phyloP scores from a whole-genome alignment of 345 rosid genomes.

The Ceriops tagal region DNA sequence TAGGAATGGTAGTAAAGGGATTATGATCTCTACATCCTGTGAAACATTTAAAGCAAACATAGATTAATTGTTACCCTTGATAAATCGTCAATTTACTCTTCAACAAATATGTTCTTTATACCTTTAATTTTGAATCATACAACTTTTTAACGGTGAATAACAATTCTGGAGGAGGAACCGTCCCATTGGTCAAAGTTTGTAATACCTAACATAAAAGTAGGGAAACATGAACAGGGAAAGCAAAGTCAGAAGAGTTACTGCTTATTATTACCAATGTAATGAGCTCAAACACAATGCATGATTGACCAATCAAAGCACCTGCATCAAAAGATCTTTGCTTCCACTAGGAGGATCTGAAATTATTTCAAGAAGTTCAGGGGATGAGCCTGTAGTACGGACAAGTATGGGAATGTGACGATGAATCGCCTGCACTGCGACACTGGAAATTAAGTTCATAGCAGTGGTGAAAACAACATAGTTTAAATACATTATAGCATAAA shows the following conservation, averaged over 20 bases:
- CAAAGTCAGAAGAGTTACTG: slow-evolving; percentile 9
- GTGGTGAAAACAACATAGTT: slow-evolving; percentile 2
- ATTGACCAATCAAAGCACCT: slow-evolving; percentile 45
- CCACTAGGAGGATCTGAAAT: slow-evolving; percentile 91
- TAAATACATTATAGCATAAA: slow-evolving; percentile 6
- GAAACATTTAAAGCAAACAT: slow-evolving; percentile 31
- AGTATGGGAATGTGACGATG: slow-evolving; percentile 84
- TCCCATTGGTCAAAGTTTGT: slow-evolving; percentile 77
- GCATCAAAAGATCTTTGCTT: slow-evolving; percentile 77
- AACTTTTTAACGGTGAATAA: slow-evolving; percentile 69
- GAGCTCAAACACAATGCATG: slow-evolving; percentile 10
- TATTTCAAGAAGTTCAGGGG: slow-evolving; percentile 82
- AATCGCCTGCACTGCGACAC: slow-evolving; percentile 63
- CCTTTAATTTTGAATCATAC: slow-evolving; percentile 88
- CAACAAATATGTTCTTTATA: slow-evolving; percentile 24
- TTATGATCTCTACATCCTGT: slow-evolving; percentile 84
- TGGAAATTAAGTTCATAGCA: slow-evolving; percentile 10
- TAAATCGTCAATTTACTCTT: not conserved
- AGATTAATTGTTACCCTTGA: slow-evolving; percentile 24
- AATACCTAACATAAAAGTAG: slow-evolving; percentile 58
- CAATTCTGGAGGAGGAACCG: slow-evolving; percentile 71
- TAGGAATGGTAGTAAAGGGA: slow-evolving; percentile 82
- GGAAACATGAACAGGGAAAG: slow-evolving; percentile 9
- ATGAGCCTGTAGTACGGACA: slow-evolving; percentile 97
- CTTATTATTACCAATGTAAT: slow-evolving; percentile 4